These are phyloP conservation scores for Colletotrichum sp. DNA, from an alignment of 2,329 filamentous ascomycete genomes.

Conservation along the genomic window DNA sequence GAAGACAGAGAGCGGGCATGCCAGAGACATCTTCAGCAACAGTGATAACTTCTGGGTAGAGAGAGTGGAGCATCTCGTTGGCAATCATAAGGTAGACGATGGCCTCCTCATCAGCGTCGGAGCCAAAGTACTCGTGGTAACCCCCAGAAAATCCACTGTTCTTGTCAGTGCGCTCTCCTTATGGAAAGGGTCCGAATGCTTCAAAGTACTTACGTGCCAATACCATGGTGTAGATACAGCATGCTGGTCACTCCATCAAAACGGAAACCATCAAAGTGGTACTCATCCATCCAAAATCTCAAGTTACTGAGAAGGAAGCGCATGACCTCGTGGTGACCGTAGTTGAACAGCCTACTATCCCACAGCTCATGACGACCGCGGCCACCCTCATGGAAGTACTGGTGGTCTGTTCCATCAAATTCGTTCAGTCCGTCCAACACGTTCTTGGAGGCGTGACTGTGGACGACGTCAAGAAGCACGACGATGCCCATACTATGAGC, in stretches of 20 bases:
- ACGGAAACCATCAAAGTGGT: constrained; percentile 93
- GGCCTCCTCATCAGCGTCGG: constrained; percentile 88
- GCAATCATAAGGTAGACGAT: constrained; percentile 95
- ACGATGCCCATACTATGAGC: constrained; percentile 90
- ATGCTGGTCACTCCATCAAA: constrained; percentile 99
- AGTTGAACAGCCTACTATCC: constrained; percentile 98
- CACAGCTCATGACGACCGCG: constrained; percentile 91
- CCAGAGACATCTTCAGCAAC: constrained; percentile 97
- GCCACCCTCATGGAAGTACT: constrained; percentile 89
- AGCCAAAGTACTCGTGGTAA: constrained; percentile 97
- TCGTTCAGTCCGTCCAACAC: constrained; percentile 93
- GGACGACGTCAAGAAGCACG: constrained; percentile 92
- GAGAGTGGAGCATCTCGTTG: constrained; percentile 91
- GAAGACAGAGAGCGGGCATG: constrained; percentile 95
- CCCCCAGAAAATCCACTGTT: constrained; percentile 90
- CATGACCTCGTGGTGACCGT: constrained; percentile 90
- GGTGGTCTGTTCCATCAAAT: constrained; percentile 93
- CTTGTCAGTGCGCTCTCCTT: constrained; percentile 26
- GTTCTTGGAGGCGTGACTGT: constrained; percentile 98
- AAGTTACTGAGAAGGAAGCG: constrained; percentile 96
- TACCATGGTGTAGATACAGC: constrained; percentile 94
- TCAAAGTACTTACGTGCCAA: constrained; percentile 80
- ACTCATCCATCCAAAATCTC: constrained; percentile 99
- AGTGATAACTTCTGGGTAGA: constrained; percentile 88
- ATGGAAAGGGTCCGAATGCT: neutral